Percentiles rank a stretch among this genome's conserved stretches.
These are phyloP conservation scores for Scleroderma bovista DNA, from an alignment of 768 basidiomycete species.

Conservation along the genomic window DNA sequence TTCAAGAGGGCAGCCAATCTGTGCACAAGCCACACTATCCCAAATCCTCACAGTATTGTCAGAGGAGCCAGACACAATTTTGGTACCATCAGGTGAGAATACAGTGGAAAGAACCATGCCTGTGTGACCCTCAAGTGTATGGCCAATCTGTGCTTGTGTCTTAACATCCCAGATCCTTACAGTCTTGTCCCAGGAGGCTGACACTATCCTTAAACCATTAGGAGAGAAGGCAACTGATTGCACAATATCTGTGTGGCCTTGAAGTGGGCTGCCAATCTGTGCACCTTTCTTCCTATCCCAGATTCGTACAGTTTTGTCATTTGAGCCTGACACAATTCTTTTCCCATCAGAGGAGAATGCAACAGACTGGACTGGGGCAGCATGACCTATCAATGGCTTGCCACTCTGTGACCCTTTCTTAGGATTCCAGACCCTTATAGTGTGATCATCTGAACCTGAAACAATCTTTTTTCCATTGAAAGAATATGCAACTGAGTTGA, in stretches of 20 bases:
- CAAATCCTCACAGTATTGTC: background rate
- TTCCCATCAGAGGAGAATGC: slow-evolving; percentile 5
- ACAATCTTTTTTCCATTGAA: slow-evolving; percentile 1
- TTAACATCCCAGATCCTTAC: background rate
- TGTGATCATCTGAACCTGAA: background rate
- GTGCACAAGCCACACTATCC: background rate
- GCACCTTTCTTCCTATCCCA: background rate
- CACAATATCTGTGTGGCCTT: background rate
- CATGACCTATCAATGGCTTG: background rate
- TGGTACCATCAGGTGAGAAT: background rate
- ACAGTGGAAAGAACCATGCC: background rate
- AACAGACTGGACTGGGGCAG: background rate
- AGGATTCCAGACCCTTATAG: background rate
- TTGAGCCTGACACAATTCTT: background rate
- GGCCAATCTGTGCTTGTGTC: background rate
- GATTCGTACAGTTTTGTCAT: background rate
- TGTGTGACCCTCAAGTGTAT: background rate
- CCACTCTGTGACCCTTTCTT: slow-evolving; percentile 3
- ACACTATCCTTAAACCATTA: slow-evolving; percentile 1
- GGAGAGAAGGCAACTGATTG: slow-evolving; percentile 4
- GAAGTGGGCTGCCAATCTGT: background rate
- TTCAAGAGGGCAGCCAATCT: too few relatives aligned
- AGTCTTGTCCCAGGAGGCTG: background rate
- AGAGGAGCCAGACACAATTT: too few relatives aligned
- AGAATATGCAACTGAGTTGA: slow-evolving; percentile 2